Conservation (phyloP, 2,329 filamentous ascomycete genomes). For the Cytospora piceicola region DNA sequence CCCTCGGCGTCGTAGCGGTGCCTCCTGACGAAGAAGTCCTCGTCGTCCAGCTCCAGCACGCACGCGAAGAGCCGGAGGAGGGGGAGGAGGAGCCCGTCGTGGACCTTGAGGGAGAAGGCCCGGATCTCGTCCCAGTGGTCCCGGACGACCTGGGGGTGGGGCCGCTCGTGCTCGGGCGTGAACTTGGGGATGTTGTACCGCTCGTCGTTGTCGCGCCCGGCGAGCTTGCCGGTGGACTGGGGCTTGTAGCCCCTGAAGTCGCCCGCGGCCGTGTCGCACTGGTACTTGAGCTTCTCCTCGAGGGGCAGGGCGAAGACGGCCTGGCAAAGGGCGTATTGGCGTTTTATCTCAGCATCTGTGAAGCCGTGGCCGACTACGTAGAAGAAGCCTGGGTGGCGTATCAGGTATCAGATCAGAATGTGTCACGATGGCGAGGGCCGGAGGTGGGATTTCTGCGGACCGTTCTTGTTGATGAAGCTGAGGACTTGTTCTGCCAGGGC, state of each 20-base stretch:
- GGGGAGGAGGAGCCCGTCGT: slow-evolving; percentile 32
- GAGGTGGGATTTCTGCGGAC: slow-evolving; percentile 12
- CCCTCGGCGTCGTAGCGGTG: slow-evolving; percentile 37
- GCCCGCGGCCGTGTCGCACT: slow-evolving; percentile 37
- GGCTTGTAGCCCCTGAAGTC: slow-evolving; percentile 38
- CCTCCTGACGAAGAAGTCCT: slow-evolving; percentile 35
- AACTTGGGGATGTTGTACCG: slow-evolving; percentile 37
- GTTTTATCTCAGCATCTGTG: slow-evolving; percentile 21
- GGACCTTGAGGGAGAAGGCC: slow-evolving; percentile 31
- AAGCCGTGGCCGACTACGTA: slow-evolving; percentile 34
- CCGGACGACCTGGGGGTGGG: slow-evolving; percentile 34
- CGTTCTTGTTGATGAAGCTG: slow-evolving; percentile 36
- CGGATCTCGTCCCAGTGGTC: slow-evolving; percentile 37
- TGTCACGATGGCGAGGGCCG: too few species aligned
- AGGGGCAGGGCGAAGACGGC: slow-evolving; percentile 26
- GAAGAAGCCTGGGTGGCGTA: slow-evolving; percentile 32
- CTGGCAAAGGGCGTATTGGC: slow-evolving; percentile 26
- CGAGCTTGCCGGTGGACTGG: slow-evolving; percentile 33
- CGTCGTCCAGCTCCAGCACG: slow-evolving; percentile 37
- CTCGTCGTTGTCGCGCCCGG: slow-evolving; percentile 34
- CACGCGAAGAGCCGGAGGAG: slow-evolving; percentile 31
- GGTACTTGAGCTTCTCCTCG: slow-evolving; percentile 32
- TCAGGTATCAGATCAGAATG: slow-evolving; percentile 6
- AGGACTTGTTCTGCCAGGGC: slow-evolving; percentile 34
- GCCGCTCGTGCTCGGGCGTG: slow-evolving; percentile 33